These are phyloP conservation scores for Dispira simplex DNA, from an alignment of 192 early-diverging fungal species.

Conservation along the genomic window DNA sequence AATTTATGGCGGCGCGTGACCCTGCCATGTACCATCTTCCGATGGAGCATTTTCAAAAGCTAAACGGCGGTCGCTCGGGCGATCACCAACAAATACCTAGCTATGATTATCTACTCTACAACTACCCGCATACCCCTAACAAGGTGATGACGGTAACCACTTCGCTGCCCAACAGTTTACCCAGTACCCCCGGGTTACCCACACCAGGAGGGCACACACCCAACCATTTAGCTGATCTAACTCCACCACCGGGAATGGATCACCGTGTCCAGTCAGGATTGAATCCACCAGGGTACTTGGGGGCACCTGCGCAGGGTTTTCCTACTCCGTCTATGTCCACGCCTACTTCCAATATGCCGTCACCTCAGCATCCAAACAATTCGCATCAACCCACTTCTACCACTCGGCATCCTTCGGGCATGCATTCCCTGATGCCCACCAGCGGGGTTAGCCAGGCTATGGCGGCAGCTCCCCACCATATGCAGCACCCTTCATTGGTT, in stretches of 20 bases:
- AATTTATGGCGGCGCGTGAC: background rate
- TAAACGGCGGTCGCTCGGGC: background rate
- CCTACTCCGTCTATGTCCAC: slow-evolving; percentile 1
- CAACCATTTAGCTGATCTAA: background rate
- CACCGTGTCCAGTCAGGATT: background rate
- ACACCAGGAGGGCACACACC: slow-evolving; percentile 8
- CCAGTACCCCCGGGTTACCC: slow-evolving; percentile 4
- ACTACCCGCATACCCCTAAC: slow-evolving; percentile 1
- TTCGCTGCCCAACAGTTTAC: slow-evolving; percentile 8
- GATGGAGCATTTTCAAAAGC: slow-evolving; percentile 4
- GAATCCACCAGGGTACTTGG: background rate
- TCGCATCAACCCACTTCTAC: background rate
- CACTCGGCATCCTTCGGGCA: background rate
- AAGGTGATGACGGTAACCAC: slow-evolving; percentile 3
- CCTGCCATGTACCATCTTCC: slow-evolving; percentile 3
- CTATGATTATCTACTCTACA: slow-evolving; percentile 8
- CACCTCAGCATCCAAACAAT: background rate
- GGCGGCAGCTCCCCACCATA: background rate
- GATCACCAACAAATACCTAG: background rate
- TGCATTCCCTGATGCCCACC: background rate
- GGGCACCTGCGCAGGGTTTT: background rate
- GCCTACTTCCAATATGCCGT: slow-evolving; percentile 6
- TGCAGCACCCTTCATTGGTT: background rate
- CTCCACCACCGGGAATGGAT: slow-evolving; percentile 5
- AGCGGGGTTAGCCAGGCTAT: too few relatives aligned